phyloP scores from a whole-genome alignment of 305 asterid genomes.

The Plantago coronopus region DNA sequence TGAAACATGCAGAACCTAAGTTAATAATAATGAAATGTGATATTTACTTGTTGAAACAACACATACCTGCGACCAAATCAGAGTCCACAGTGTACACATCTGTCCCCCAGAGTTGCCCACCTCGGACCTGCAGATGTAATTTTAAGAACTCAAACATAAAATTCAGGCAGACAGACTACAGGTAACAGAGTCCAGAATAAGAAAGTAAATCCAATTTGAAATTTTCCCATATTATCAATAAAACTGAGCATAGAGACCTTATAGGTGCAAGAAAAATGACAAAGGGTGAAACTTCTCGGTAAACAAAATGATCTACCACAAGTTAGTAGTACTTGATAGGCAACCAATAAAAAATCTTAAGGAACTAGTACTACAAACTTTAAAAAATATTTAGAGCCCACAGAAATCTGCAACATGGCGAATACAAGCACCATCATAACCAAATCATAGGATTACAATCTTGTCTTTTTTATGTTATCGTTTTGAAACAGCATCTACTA shows the following conservation, averaged over 20 bases:
- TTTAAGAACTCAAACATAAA: neutral
- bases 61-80: constrained; percentile 94
- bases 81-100: constrained; percentile 96
- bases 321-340: neutral
- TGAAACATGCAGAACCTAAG: neutral
- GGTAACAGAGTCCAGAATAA: neutral
- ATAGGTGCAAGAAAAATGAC: too few relatives aligned
- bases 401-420: neutral
- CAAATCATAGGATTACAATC: too few relatives aligned
- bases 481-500: too few relatives aligned
- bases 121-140: constrained; percentile 69
- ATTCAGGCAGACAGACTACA: neutral
- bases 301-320: neutral
- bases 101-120: constrained; percentile 98
- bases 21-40: constrained; percentile 8
- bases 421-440: neutral
- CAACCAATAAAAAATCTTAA: neutral
- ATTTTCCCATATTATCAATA: too few relatives aligned
- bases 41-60: constrained; percentile 4
- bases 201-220: too few relatives aligned
- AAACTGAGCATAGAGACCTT: too few relatives aligned
- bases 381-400: neutral
- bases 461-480: too few relatives aligned
- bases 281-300: too few relatives aligned
- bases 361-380: neutral